Evolutionary conservation across 352 stramenopile genomes (phyloP), one percentile per base, ranked within the genome.

Genomic region (Lagenidium sp.): DNA sequence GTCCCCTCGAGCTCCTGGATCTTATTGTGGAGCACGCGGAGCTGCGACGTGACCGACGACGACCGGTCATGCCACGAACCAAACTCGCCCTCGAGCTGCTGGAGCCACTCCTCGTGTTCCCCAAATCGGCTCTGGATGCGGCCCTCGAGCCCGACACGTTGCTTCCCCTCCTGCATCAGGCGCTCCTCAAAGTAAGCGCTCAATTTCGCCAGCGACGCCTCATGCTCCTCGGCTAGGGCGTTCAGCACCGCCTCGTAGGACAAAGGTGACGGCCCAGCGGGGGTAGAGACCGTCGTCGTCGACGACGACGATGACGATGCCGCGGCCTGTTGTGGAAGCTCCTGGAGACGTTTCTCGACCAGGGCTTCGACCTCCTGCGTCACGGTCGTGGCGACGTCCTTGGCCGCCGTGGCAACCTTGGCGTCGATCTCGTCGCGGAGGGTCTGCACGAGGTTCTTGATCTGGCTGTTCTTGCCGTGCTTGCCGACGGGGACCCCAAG

Each of bases 41-140:
- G 50, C 47, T 70, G 56, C 28, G 52, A 42, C 2, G 56, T 45
- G 1, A 70, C 60, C 0, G 53, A 61, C 40, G 60, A 60, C 22
- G 60, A 64, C 15, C 57, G 48, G 42, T 77, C 66, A 32, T 85
- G 64, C 49, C 62, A 63, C 23, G 65, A 77, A 3, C 65, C 64
- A 44, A 82, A 78, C 5, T 77, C 73, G 23, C 70, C 69, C 51
- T 90, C 77, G 3, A 90, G 60, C 45, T 90, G 78, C 44, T 85
- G 78, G 7, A 91, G 44, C 78, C 78, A 88, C 47, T 91, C 75
- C 35, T 86, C 78, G 16, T 87, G 74, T 25, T 86, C 70, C 3
- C 58, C 57, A 4, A 85, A 60, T 12, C 79, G 72, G 3, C 46
- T 57, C 5, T 69, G 56, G n/a, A 88, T 52, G n/a, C 70, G 72